A percentile compares a stretch with the other conserved stretches of the same genome.
Evolutionary conservation across 305 asterid genomes (phyloP).

Genomic region (Fraxinus velutina): DNA sequence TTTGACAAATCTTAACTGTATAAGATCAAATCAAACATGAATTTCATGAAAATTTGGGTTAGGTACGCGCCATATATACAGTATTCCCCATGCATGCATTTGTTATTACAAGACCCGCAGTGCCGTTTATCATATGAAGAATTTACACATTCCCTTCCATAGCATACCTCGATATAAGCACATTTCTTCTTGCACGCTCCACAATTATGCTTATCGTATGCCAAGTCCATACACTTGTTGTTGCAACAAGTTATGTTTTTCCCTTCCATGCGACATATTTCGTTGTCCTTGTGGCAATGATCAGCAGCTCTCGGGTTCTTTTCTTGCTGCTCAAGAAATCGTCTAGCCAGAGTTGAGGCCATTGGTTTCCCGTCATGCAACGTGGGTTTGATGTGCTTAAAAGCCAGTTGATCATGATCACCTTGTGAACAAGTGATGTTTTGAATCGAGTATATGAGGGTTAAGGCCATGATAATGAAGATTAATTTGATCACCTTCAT

Average conservation of each 20-base stretch:
- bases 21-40: neutral
- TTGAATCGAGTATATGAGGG: neutral
- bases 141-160: slow-evolving; percentile 22
- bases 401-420: neutral
- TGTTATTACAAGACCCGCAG: slow-evolving; percentile 17
- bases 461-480: neutral
- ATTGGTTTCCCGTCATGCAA: neutral
- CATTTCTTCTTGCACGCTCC: slow-evolving; percentile 30
- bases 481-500: neutral
- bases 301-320: slow-evolving; percentile 23
- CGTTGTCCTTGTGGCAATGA: slow-evolving; percentile 24
- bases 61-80: slow-evolving; percentile 29
- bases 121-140: slow-evolving; percentile 19
- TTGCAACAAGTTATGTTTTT: slow-evolving; percentile 25
- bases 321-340: slow-evolving; percentile 18
- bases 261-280: slow-evolving; percentile 19
- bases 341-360: slow-evolving; percentile 14
- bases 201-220: slow-evolving; percentile 15
- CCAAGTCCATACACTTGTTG: slow-evolving; percentile 23
- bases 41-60: neutral
- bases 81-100: slow-evolving; percentile 17
- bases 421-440: neutral
- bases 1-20: too few relatives aligned
- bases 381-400: neutral
- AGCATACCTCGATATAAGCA: neutral